Percentiles rank a stretch among this genome's conserved stretches.
phyloP scores from a whole-genome alignment of 2,329 filamentous ascomycete species.

The Ceratocystis destructans region DNA sequence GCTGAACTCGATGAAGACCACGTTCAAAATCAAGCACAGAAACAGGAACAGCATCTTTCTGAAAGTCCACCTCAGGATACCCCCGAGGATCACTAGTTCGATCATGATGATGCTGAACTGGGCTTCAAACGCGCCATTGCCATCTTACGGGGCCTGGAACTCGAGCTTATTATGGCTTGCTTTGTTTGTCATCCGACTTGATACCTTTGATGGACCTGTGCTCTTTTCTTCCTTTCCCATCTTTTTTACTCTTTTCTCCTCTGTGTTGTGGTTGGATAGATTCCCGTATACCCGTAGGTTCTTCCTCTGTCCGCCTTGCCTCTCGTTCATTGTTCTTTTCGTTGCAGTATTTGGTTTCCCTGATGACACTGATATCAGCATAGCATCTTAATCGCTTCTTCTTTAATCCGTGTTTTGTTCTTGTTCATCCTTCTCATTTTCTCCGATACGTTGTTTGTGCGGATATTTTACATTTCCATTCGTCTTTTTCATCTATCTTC shows the following conservation, averaged over 20 bases:
- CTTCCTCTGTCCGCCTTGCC: background rate
- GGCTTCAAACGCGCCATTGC: constrained; percentile 24
- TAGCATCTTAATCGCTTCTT: constrained; percentile 8
- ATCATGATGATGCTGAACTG: constrained; percentile 20
- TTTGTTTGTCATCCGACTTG: background rate
- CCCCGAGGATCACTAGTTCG: constrained; percentile 4
- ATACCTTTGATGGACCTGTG: background rate
- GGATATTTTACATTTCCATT: no score
- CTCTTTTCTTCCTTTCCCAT: background rate
- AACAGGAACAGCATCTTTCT: background rate
- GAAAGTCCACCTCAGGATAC: constrained; percentile 22
- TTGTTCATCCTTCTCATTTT: background rate
- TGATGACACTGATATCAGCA: constrained; percentile 4
- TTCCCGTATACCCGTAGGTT: constrained; percentile 6
- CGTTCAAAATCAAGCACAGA: background rate
- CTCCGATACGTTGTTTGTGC: no score
- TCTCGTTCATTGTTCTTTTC: constrained; percentile 6
- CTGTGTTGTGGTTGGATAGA: constrained; percentile 1
- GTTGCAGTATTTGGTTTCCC: constrained; percentile 2
- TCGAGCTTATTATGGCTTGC: background rate
- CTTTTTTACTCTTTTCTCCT: constrained; percentile 6
- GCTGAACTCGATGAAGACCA: background rate
- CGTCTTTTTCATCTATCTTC: background rate
- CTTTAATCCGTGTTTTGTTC: background rate
- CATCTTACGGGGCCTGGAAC: constrained; percentile 26